Evolutionary conservation across 768 basidiomycete genomes (phyloP), one percentile per base, ranked within the genome.

Genomic region (Boletus patriciae): DNA sequence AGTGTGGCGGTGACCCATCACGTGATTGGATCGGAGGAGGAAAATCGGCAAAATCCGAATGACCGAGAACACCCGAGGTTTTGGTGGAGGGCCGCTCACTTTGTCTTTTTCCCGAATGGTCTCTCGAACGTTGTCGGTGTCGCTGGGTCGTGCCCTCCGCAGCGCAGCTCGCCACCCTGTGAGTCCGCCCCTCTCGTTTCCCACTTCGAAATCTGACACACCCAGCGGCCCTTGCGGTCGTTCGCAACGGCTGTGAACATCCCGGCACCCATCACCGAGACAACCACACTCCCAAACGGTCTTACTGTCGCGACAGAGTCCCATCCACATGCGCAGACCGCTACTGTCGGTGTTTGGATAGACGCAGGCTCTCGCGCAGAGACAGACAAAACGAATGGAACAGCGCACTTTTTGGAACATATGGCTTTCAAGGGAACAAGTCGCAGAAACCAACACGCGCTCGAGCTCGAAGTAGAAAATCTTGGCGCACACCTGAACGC

Each of bases 291-390:
- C 52, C 80, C 92, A 15, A 98, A 97, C 78, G 97, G 97, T 58
- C 80, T 99, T 55, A 96, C 94, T 13, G 87, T 99, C 62, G 95
- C 95, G 47, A 96, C 94, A 2, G 94, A 96, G 74, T 77, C 90
- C 9, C 90, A 94, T 58, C 82, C 92, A 6, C 88, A 92, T 71
- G 88, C 93, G 5, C 90, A 95, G 76, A 98, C 97, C 0, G 94
- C 95, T 8, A 99, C 96, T n/a, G 94, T 98, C 36, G 97, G 97
- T 60, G 89, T 98, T 58, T 99, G 94, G 94, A 96, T 99, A 66
- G 96, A 98, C 72, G 96, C 97, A 56, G 97, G 97, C 62, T 94
- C 92, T 61, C 85, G 97, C 54, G 95, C 94, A 57, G 97, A 99
- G 83, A 96, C 90, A 46, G 88, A 93, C 77, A 84, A 85, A 75